A percentile compares a stretch with the other conserved stretches of the same genome.
Evolutionary conservation across 441 rosid genomes (phyloP).

Genomic region (Sinapis alba): DNA sequence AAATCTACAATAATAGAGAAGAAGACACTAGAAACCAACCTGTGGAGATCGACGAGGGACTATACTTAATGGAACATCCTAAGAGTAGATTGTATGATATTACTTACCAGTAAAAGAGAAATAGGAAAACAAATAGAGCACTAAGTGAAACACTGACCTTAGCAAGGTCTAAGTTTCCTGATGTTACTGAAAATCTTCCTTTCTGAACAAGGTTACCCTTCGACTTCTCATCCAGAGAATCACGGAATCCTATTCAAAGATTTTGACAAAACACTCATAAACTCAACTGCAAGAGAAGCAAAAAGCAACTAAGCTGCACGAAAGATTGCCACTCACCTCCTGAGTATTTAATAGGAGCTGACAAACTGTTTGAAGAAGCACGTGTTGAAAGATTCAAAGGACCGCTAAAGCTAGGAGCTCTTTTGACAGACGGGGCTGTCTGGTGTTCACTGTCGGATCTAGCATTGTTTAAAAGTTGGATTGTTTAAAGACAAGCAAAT

Average conservation of each 20-base stretch:
- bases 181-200: slow-evolving; percentile 97
- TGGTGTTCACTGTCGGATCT: slow-evolving; percentile 75
- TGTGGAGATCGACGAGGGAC: slow-evolving; percentile 84
- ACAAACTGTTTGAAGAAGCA: slow-evolving; percentile 97
- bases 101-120: slow-evolving; percentile 41
- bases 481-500: slow-evolving; percentile 14
- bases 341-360: slow-evolving; percentile 97
- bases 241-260: slow-evolving; percentile 70
- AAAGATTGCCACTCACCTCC: slow-evolving; percentile 59
- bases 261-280: slow-evolving; percentile 12
- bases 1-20: slow-evolving; percentile 14
- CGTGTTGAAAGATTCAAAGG: slow-evolving; percentile 93
- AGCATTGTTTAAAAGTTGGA: slow-evolving; percentile 6
- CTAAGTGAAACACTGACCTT: slow-evolving; percentile 59
- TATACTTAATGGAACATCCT: slow-evolving; percentile 88
- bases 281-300: slow-evolving; percentile 12
- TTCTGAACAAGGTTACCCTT: slow-evolving; percentile 93
- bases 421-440: slow-evolving; percentile 45
- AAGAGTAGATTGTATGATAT: slow-evolving; percentile 50
- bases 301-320: neutral
- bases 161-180: slow-evolving; percentile 92
- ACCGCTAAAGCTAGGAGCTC: slow-evolving; percentile 94
- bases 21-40: slow-evolving; percentile 55
- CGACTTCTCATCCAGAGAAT: slow-evolving; percentile 89
- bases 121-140: slow-evolving; percentile 30